Evolutionary conservation across 2,329 filamentous ascomycete genomes (phyloP).

Genomic region (Claviceps maximensis): DNA sequence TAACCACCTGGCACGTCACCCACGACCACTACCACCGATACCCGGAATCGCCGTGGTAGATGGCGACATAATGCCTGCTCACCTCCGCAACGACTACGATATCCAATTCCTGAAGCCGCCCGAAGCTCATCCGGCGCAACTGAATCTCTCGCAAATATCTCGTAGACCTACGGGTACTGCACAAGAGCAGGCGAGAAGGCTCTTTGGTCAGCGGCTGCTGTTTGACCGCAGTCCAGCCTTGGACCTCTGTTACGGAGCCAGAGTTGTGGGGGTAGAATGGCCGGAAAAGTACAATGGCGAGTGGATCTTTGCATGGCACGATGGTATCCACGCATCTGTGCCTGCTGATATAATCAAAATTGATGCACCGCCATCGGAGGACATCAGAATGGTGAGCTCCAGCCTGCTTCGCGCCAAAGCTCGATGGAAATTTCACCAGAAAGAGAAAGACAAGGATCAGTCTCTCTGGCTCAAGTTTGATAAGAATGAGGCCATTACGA

Average conservation of each 20-base stretch:
- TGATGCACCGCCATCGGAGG: conserved; percentile 30
- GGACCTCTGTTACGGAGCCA: conserved; percentile 34
- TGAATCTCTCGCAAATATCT: conserved; percentile 26
- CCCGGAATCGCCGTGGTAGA: conserved; percentile 37
- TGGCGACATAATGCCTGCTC: conserved; percentile 23
- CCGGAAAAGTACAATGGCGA: conserved; percentile 38
- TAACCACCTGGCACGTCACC: conserved; percentile 38
- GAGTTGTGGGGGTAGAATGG: conserved; percentile 37
- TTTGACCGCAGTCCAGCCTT: conserved; percentile 31
- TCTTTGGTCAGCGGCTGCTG: conserved; percentile 32
- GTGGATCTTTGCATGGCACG: conserved; percentile 45
- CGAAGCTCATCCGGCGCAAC: conserved; percentile 26
- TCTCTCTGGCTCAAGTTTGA: conserved; percentile 47
- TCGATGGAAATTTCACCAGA: conserved; percentile 40
- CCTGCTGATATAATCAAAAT: conserved; percentile 35
- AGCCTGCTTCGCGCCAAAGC: conserved; percentile 35
- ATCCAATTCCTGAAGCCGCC: conserved; percentile 33
- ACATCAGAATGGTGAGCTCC: conserved; percentile 32
- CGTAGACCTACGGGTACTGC: conserved; percentile 31
- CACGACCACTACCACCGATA: conserved; percentile 37
- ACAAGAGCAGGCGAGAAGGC: conserved; percentile 32
- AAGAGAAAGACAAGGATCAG: conserved; percentile 28
- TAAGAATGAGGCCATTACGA: conserved; percentile 53
- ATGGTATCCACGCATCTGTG: conserved; percentile 36
- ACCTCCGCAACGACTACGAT: conserved; percentile 37